Conservation (phyloP, 2,329 filamentous ascomycete species). For the Sordariomycetes sp. region DNA sequence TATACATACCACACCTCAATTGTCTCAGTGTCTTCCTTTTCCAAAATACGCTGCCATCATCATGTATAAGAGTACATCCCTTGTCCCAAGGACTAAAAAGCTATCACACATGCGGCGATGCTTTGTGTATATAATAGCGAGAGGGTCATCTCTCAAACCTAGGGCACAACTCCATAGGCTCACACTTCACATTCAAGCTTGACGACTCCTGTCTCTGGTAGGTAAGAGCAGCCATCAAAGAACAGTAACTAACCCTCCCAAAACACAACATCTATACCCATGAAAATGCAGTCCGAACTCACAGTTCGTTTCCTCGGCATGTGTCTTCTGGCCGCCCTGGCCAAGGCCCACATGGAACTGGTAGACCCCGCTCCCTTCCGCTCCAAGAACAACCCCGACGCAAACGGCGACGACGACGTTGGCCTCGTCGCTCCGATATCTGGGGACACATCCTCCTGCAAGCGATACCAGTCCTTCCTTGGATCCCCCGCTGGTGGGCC, state of each 20-base stretch:
- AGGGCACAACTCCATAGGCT: background rate
- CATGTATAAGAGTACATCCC: too few species aligned
- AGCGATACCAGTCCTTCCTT: slow-evolving; percentile 23
- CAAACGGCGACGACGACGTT: slow-evolving; percentile 27
- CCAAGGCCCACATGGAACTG: slow-evolving; percentile 16
- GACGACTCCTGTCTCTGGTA: background rate
- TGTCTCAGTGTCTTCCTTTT: too few species aligned
- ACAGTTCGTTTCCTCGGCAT: background rate
- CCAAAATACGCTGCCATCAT: too few species aligned
- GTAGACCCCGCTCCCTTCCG: slow-evolving; percentile 15
- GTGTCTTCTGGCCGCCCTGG: background rate
- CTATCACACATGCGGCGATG: too few species aligned
- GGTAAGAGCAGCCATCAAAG: background rate
- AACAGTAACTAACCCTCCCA: background rate
- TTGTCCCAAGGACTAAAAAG: too few species aligned
- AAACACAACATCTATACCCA: background rate
- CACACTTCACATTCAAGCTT: background rate
- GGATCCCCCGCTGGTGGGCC: slow-evolving; percentile 20
- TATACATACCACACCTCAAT: too few species aligned
- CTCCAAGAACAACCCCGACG: slow-evolving; percentile 14
- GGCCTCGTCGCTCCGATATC: slow-evolving; percentile 46
- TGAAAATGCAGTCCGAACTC: background rate
- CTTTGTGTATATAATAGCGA: too few species aligned
- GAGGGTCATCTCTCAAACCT: background rate
- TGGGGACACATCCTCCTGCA: slow-evolving; percentile 44